Evolutionary conservation across 257 asterid genomes (phyloP), one percentile per base, ranked within the genome.

Genomic region (Fraxinus pennsylvanica): DNA sequence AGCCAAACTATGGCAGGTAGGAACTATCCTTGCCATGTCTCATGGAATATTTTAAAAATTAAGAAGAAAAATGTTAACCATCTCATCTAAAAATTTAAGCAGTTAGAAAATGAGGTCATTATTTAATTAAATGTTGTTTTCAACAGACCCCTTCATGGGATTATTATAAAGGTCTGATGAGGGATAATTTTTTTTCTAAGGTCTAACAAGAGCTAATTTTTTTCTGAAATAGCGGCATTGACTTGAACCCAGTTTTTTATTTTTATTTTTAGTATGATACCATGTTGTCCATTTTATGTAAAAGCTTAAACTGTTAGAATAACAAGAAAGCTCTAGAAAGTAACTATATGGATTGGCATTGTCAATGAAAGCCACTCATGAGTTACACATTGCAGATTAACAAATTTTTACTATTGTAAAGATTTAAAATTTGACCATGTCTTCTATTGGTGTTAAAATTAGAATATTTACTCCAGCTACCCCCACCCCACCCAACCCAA

Each of bases 1-100:
- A 80, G 96, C 93, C 79, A 92, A 85, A 79, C 80, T 92, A 72
- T 92, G 94, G 94, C 96, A 92, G 89, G 96, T 92, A 63, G 69
- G 81, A 82, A 78, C 71, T 78, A 33, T 59, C 39, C 35, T 57
- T 50, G 65, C 14, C 36, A 38, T 21, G 76, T 79, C 36, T 73
- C 43, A 14, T 76, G 74, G 29, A 33, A 29, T 9, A 21, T 59
- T 59, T 59, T 8, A 21, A 47, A 15, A 4, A 14, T 47, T 47
- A 47, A 47, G 59, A 47, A 47, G 8, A 47, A 47, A 59, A 0
- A 63, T 63, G 15, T 27, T 63, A 25, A 27, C 2, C 21, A 27
- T 63, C 35, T 63, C 19, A 12, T 63, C 2, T 27, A 63, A 63
- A 27, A 63, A 19, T 27, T 63, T 63, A 1, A 63, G 7, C 0